Conservation (phyloP, 225 moss, liverwort and hornwort species). For the Pleurozium schreberi region DNA sequence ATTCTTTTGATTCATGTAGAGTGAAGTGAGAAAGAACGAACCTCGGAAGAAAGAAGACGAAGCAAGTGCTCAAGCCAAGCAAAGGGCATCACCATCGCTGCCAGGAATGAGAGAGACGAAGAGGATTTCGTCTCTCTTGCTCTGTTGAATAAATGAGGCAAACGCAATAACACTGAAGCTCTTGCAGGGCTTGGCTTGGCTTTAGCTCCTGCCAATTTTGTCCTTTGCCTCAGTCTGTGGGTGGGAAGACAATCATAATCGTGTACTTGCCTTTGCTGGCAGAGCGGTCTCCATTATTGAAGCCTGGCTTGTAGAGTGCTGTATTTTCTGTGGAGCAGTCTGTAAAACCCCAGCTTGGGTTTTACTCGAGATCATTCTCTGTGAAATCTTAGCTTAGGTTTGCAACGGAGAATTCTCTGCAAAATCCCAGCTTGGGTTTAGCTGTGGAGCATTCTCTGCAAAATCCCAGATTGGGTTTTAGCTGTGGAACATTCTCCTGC, state of each 20-base stretch:
- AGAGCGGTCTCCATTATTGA: background rate
- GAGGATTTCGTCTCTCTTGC: background rate
- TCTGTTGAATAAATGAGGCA: background rate
- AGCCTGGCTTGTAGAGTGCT: background rate
- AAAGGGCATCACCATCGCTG: background rate
- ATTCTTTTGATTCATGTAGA: constrained; percentile 34
- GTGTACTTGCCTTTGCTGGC: background rate
- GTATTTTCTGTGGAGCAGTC: background rate
- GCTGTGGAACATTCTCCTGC: background rate
- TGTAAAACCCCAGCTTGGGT: background rate
- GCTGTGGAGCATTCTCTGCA: background rate
- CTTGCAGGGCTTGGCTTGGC: background rate
- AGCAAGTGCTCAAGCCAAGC: background rate
- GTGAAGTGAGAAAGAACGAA: background rate
- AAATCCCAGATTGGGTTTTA: background rate
- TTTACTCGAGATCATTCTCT: background rate
- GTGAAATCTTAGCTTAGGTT: background rate
- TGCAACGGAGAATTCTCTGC: background rate
- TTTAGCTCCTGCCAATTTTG: background rate
- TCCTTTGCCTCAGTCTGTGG: background rate
- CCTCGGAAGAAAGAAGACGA: background rate
- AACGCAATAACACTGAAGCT: background rate
- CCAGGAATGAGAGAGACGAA: background rate
- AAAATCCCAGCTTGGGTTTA: background rate
- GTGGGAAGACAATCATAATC: background rate